Percentiles rank a stretch among this genome's conserved stretches.
Conservation (phyloP, 805 yeast genomes). For the Nakazawaea wickerhamii region DNA sequence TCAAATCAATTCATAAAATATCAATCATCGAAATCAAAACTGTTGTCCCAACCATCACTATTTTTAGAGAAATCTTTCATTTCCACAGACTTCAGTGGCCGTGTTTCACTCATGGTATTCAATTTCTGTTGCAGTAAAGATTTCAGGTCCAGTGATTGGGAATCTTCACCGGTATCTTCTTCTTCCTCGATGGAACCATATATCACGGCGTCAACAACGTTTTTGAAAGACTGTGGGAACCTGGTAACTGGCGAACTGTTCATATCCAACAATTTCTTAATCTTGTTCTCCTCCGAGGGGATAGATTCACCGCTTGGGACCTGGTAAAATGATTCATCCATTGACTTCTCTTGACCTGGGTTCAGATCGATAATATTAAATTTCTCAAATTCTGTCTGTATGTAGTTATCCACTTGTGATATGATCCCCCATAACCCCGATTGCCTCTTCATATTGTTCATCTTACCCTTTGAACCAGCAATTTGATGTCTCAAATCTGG, state of each 20-base stretch:
- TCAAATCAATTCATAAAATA: neutral
- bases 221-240: slow-evolving; percentile 7
- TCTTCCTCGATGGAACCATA: slow-evolving; percentile 8
- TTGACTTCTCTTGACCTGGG: slow-evolving; percentile 1
- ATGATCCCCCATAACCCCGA: slow-evolving; percentile 11
- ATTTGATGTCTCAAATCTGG: neutral
- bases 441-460: neutral
- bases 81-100: slow-evolving; percentile 4
- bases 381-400: slow-evolving; percentile 13
- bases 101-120: neutral
- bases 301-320: neutral
- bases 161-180: neutral
- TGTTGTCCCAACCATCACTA: slow-evolving; percentile 1
- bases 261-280: slow-evolving; percentile 11
- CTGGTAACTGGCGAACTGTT: neutral
- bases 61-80: slow-evolving; percentile 8
- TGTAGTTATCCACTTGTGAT: slow-evolving; percentile 12
- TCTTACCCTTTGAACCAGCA: neutral
- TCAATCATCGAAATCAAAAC: slow-evolving; percentile 4
- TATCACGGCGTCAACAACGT: slow-evolving; percentile 14
- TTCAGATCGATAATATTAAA: slow-evolving; percentile 13
- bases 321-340: slow-evolving; percentile 5
- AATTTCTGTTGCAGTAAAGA: neutral
- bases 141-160: neutral
- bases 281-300: slow-evolving; percentile 8